A percentile compares a stretch with the other conserved stretches of the same genome.
Conservation (phyloP, 108 stramenopile genomes). For the Pseudonitzschia delicatissima region DNA sequence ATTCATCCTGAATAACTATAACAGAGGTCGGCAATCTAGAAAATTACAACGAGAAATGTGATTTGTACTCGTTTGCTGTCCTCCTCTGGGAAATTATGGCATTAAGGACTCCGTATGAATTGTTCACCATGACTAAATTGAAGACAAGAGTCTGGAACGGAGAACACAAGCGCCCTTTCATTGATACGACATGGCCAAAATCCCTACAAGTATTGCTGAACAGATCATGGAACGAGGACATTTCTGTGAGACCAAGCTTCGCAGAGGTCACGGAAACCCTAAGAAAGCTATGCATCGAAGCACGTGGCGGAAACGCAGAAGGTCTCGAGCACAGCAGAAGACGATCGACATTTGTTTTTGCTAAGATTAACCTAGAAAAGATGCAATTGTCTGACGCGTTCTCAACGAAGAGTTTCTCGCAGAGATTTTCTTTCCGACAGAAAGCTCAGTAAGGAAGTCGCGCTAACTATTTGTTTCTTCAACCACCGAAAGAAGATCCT, state of each 20-base stretch:
- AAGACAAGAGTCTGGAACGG: slow-evolving; percentile 30
- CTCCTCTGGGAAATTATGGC: slow-evolving; percentile 68
- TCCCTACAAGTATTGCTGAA: slow-evolving; percentile 15
- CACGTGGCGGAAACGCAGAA: slow-evolving; percentile 23
- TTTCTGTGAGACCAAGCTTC: slow-evolving; percentile 17
- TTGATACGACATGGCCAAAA: slow-evolving; percentile 17
- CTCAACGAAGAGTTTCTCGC: too few relatives aligned
- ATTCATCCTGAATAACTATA: neutral
- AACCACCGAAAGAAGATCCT: too few relatives aligned
- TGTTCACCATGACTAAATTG: slow-evolving; percentile 17
- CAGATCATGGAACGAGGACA: slow-evolving; percentile 22
- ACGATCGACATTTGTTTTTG: slow-evolving; percentile 39
- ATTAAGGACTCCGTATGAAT: slow-evolving; percentile 44
- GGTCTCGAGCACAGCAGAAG: slow-evolving; percentile 32
- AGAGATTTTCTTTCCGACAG: too few relatives aligned
- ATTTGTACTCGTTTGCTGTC: slow-evolving; percentile 75
- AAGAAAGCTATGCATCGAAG: slow-evolving; percentile 12
- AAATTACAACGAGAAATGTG: slow-evolving; percentile 66
- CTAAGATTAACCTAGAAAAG: too few relatives aligned
- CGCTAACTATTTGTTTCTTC: too few relatives aligned
- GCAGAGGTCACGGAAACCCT: slow-evolving; percentile 18
- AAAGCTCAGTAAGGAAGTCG: too few relatives aligned
- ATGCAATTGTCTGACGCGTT: too few relatives aligned
- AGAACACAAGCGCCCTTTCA: slow-evolving; percentile 29
- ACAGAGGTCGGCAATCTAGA: slow-evolving; percentile 55